A percentile compares a stretch with the other conserved stretches of the same genome.
These are phyloP conservation scores for Bipolaris sorokiniana DNA, from an alignment of 2,329 filamentous ascomycete genomes.

Conservation along the genomic window DNA sequence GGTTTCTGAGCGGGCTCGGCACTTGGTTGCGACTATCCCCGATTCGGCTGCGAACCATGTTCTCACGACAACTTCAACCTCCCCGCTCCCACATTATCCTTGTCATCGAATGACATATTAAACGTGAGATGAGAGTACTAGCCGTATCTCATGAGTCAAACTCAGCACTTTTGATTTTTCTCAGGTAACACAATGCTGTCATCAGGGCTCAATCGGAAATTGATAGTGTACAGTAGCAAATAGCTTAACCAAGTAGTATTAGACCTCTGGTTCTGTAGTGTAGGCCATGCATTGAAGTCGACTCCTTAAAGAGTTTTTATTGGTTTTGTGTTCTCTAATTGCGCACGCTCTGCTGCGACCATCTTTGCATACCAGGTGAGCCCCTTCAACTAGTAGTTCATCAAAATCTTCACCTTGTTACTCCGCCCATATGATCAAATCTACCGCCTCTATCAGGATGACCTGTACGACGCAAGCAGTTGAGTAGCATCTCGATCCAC, in stretches of 20 bases:
- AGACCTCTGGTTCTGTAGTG: not conserved
- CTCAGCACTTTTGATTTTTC: not conserved
- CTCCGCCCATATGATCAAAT: not conserved
- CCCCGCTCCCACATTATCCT: not conserved
- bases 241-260: not conserved
- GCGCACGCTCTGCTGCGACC: not conserved
- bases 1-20: slow-evolving; percentile 35
- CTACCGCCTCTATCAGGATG: too few relatives aligned
- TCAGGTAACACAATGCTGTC: not conserved
- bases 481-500: too few relatives aligned
- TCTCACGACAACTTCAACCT: not conserved
- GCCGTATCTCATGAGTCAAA: not conserved
- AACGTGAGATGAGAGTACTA: not conserved
- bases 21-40: slow-evolving; percentile 19
- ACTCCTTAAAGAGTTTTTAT: not conserved
- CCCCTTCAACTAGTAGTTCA: not conserved
- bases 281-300: not conserved
- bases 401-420: not conserved
- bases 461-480: too few relatives aligned
- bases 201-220: not conserved
- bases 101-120: not conserved
- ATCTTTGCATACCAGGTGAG: not conserved
- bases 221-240: not conserved
- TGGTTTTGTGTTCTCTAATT: not conserved
- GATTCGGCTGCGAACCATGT: slow-evolving; percentile 9